Evolutionary conservation across 208 protist species (phyloP), one percentile per base, ranked within the genome.

Genomic region (Porcisia hertigi): DNA sequence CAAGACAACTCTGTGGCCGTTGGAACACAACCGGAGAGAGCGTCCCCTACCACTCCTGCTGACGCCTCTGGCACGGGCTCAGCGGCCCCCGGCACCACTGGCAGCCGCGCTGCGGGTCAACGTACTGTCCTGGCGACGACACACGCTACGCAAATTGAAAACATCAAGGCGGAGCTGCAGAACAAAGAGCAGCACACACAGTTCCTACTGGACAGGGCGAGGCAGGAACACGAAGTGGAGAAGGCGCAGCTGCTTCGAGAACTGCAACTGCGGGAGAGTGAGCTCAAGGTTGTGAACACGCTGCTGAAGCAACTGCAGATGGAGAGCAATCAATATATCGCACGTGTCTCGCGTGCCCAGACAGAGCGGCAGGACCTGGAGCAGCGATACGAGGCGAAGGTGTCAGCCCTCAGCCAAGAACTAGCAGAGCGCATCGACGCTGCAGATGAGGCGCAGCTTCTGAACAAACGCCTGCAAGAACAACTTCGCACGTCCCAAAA

Each of bases 291-390:
- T 36, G 80, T 87, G 54, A 87, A 92, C 65, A 80, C 87, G 14
- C 80, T 95, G 36, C 75, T 92, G 57, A 84, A 81, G 62, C 87
- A 95, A 75, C 75, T 89, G 41, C 87, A 93, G 80, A 47, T 76
- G 49, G 88, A 93, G 59, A 80, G 75, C 43, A 85, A 71, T 54
- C 75, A 45, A 14, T 77, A 82, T 45, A 73, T 88, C 64, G 78
- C 83, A 62, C 85, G 86, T 16, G 70, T 89, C 64, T 77, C 86
- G 14, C 70, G 64, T 57, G 75, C 75, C n/a, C 81, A 87, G 77
- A 80, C 81, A 52, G 91, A 92, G 71, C 74, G 65, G 72, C 84
- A 89, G 69, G 67, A 67, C 59, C 63, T 83, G 30, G 91, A 93
- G 75, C 81, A 91, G 72, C 77, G 77, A 25, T 75, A 84, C 41